Conservation (phyloP, 768 basidiomycete species). For the Pleurotus giganteus region DNA sequence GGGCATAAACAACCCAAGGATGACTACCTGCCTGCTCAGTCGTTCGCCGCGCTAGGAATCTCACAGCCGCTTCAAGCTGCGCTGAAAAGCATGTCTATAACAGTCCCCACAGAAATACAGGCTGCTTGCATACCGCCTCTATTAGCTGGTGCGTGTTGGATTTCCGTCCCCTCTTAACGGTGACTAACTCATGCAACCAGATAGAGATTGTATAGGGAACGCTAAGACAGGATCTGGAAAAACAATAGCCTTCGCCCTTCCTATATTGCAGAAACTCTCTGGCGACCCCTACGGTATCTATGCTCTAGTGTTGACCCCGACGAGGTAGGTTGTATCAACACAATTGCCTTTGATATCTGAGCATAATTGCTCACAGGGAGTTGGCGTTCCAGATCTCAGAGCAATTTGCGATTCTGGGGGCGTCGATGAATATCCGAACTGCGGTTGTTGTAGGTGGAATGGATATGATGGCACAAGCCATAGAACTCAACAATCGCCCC, state of each 20-base stretch:
- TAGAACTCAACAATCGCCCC: conserved; percentile 81
- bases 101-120: conserved; percentile 83
- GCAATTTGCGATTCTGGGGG: conserved; percentile 90
- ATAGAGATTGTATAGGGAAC: conserved; percentile 95
- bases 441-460: conserved; percentile 95
- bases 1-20: not conserved
- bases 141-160: conserved; percentile 56
- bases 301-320: conserved; percentile 91
- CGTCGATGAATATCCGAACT: conserved; percentile 76
- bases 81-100: conserved; percentile 81
- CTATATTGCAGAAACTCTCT: conserved; percentile 86
- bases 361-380: conserved; percentile 55
- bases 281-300: conserved; percentile 94
- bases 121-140: conserved; percentile 87
- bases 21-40: not conserved
- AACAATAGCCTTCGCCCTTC: conserved; percentile 95
- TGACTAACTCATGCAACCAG: conserved; percentile 34
- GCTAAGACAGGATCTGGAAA: conserved; percentile 98
- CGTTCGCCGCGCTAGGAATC: conserved; percentile 45
- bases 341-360: not conserved
- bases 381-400: conserved; percentile 97
- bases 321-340: conserved; percentile 55
- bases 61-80: conserved; percentile 59
- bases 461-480: conserved; percentile 95
- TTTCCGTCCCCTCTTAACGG: not conserved